Conservation (phyloP, 345 rosid genomes). For the Eucalyptus victrix region DNA sequence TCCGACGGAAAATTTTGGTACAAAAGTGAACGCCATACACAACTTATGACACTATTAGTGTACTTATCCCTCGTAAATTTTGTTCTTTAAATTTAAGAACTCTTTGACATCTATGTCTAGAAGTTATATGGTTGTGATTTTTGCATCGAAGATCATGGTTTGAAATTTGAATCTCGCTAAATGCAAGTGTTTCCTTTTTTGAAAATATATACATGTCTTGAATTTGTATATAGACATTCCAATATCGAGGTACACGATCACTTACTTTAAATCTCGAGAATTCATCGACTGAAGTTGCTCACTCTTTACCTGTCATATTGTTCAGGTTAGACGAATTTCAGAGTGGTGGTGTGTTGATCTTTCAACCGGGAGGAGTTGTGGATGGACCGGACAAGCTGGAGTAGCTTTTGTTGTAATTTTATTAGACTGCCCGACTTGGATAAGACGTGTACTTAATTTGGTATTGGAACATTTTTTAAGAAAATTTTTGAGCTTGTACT, state of each 20-base stretch:
- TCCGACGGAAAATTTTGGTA: no score
- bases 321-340: neutral
- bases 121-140: neutral
- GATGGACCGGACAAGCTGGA: neutral
- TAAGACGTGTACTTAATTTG: neutral
- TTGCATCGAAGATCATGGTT: neutral
- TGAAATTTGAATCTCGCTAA: neutral
- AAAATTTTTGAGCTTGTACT: neutral
- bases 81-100: neutral
- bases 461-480: neutral
- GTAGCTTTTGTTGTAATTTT: neutral
- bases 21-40: no score
- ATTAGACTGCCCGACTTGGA: neutral
- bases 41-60: no score
- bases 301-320: neutral
- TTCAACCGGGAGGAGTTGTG: neutral
- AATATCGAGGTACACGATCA: neutral
- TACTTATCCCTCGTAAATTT: no score
- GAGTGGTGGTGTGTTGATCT: neutral
- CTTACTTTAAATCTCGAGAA: neutral
- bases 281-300: neutral
- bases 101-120: neutral
- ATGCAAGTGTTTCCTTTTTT: neutral
- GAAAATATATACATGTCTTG: neutral
- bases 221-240: neutral